Evolutionary conservation across 768 basidiomycete genomes (phyloP), one percentile per base, ranked within the genome.

Genomic region (Pleurotus tuber-regium): DNA sequence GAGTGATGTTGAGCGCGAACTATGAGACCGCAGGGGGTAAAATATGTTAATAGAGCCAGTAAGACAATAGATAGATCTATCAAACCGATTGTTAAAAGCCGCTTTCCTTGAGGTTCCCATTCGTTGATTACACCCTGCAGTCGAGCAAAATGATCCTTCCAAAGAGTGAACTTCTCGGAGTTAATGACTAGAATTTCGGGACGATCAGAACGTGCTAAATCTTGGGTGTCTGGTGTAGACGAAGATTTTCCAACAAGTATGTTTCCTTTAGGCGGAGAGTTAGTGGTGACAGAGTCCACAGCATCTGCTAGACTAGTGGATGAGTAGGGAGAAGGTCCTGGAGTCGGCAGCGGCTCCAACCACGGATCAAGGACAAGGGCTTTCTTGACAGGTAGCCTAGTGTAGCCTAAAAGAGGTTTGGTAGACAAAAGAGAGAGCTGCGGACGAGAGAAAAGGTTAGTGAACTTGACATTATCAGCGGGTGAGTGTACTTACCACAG

Each of bases 291-390:
- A 23, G 21, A 28, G 14, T 23, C 21, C 16, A 39, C 21, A 16
- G 57, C 42, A 12, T 30, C 29, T n/a, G 43, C 26, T 30, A 43
- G 58, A 29, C 42, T 52, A 23, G 50, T 16, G 18, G 62, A 43
- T 24, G 52, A 40, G 18, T 66, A 53, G 28, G 76, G 75, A 18
- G 62, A 54, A 9, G 76, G 83, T 3, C 82, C 83, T 25, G 81
- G 87, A 31, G 73, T 63, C 5, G 84, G 76, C 19, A 91, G 60
- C 14, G 90, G 88, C 51, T 92, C 89, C 6, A 92, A 67, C 91
- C 92, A 93, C 16, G 92, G 92, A 66, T 94, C 92, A 14, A 90
- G 75, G 18, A 86, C 72, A 18, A 93, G 61, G 7, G 77, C 80
- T 41, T 79, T 77, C 4, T 70, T 65, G 43, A 88, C 67, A 0